A percentile compares a stretch with the other conserved stretches of the same genome.
Evolutionary conservation across 805 yeast genomes (phyloP).

Genomic region (Pichia occidentalis): DNA sequence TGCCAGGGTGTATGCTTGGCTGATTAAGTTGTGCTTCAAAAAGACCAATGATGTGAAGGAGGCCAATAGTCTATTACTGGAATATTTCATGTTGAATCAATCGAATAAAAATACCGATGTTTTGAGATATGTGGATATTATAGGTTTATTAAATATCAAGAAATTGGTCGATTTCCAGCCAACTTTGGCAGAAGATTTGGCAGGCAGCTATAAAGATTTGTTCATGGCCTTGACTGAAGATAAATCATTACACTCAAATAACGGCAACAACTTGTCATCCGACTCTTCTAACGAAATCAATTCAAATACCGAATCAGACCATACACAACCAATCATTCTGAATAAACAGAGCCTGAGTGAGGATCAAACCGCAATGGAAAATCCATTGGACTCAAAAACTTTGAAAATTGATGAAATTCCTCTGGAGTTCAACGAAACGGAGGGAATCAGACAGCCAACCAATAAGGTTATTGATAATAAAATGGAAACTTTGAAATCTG

Average conservation of each 20-base stretch:
- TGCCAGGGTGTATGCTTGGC: slow-evolving; percentile 28
- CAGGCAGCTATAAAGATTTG: slow-evolving; percentile 22
- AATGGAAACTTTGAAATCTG: slow-evolving; percentile 49
- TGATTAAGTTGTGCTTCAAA: slow-evolving; percentile 23
- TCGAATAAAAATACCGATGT: slow-evolving; percentile 28
- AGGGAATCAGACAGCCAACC: slow-evolving; percentile 11
- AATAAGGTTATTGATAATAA: slow-evolving; percentile 41
- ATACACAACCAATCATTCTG: not conserved
- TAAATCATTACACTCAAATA: not conserved
- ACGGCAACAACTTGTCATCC: not conserved
- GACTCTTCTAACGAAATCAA: not conserved
- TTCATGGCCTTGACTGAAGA: slow-evolving; percentile 16
- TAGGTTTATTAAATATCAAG: slow-evolving; percentile 39
- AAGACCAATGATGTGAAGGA: slow-evolving; percentile 17
- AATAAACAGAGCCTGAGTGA: slow-evolving; percentile 1
- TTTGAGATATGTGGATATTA: slow-evolving; percentile 38
- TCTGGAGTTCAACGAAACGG: slow-evolving; percentile 4
- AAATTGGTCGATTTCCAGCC: slow-evolving; percentile 30
- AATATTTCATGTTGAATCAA: slow-evolving; percentile 16
- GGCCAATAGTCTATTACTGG: slow-evolving; percentile 15
- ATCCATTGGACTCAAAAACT: not conserved
- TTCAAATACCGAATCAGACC: not conserved
- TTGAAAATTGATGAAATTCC: slow-evolving; percentile 4
- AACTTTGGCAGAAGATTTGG: slow-evolving; percentile 19
- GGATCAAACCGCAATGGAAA: not conserved